Conservation (phyloP, 352 stramenopile genomes). For the Nothophytophthora sp. region DNA sequence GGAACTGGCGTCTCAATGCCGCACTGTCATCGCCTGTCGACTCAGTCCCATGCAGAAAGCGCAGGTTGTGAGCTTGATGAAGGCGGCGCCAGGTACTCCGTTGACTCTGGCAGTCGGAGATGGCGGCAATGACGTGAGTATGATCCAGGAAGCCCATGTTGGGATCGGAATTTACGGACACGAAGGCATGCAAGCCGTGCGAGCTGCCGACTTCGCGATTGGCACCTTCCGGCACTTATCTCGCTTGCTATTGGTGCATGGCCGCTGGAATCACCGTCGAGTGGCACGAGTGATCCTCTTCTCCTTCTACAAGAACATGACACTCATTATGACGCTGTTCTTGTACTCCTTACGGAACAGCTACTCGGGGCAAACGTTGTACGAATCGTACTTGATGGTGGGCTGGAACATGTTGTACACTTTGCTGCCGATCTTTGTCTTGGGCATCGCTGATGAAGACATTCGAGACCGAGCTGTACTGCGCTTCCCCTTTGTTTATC, state of each 20-base stretch:
- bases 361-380: constrained; percentile 92
- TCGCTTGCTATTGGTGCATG: constrained; percentile 77
- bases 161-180: constrained; percentile 98
- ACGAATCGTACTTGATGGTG: constrained; percentile 89
- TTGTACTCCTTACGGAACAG: constrained; percentile 85
- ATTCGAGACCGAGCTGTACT: constrained; percentile 75
- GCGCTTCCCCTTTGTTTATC: constrained; percentile 80
- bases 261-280: constrained; percentile 84
- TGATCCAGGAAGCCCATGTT: constrained; percentile 99
- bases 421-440: constrained; percentile 91
- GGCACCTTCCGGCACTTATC: constrained; percentile 81
- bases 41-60: constrained; percentile 93
- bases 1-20: constrained; percentile 84
- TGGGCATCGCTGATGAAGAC: constrained; percentile 84
- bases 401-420: constrained; percentile 97
- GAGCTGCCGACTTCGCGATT: constrained; percentile 85
- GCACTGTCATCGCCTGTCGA: constrained; percentile 85
- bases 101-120: constrained; percentile 97
- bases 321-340: constrained; percentile 95
- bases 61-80: constrained; percentile 94
- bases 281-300: constrained; percentile 85
- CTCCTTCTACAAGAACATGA: constrained; percentile 92
- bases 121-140: constrained; percentile 99
- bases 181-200: constrained; percentile 93
- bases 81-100: constrained; percentile 60